These are phyloP conservation scores for Chlamydomonas reinhardtii DNA, from an alignment of 163 green algal genomes.

Conservation along the genomic window DNA sequence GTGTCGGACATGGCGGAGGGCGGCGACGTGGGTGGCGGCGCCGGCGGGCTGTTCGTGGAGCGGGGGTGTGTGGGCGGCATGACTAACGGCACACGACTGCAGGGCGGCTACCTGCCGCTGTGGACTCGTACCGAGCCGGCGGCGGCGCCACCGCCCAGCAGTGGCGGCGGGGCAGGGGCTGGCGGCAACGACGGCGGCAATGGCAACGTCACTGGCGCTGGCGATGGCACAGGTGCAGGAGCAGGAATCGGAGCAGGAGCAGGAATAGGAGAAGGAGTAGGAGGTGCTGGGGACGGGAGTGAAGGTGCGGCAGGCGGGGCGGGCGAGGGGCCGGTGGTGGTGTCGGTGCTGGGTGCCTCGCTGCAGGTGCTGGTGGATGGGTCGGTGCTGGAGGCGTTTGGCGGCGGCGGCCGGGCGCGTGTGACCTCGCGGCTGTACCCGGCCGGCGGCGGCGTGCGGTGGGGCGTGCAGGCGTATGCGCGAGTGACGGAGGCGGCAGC, in stretches of 20 bases:
- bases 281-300: too few species aligned
- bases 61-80: constrained; percentile 8
- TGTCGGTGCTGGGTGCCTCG: constrained; percentile 7
- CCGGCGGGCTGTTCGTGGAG: constrained; percentile 31
- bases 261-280: too few species aligned
- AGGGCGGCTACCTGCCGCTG: constrained; percentile 34
- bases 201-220: too few species aligned
- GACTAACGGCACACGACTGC: constrained; percentile 25
- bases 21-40: background rate
- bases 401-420: background rate
- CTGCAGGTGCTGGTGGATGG: constrained; percentile 49
- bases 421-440: constrained; percentile 49
- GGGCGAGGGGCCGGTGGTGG: background rate
- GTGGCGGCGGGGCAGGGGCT: too few species aligned
- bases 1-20: background rate
- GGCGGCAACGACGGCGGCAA: too few species aligned
- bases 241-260: too few species aligned
- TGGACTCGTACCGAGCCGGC: background rate
- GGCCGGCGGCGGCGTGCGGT: background rate
- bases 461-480: constrained; percentile 41
- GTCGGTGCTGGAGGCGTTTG: constrained; percentile 47
- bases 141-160: background rate
- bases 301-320: too few species aligned
- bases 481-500: background rate
- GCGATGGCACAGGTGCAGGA: background rate